Conservation (phyloP, 192 early-diverging fungal species). For the Nowakowskiella sp. region DNA sequence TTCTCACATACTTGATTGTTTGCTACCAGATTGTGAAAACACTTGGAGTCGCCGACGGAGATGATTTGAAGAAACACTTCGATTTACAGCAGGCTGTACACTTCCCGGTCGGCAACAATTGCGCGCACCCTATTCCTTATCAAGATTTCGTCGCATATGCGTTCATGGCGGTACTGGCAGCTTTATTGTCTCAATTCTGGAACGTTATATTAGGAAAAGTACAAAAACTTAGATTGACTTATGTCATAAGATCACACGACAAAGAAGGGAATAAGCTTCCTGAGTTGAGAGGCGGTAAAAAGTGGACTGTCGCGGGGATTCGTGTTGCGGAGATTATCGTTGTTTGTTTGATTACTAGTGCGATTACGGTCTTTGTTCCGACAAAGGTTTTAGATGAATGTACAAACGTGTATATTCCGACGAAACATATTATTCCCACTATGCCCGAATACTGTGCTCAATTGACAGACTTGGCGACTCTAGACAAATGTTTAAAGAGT, state of each 20-base stretch:
- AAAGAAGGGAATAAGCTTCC: too few species aligned
- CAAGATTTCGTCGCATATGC: slow-evolving; percentile 19
- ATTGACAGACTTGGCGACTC: slow-evolving; percentile 4
- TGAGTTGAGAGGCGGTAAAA: too few species aligned
- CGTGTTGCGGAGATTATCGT: slow-evolving; percentile 18
- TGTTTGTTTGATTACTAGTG: slow-evolving; percentile 19
- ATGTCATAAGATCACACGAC: slow-evolving; percentile 7
- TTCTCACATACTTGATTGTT: slow-evolving; percentile 23
- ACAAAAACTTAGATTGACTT: slow-evolving; percentile 20
- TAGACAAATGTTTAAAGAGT: too few species aligned
- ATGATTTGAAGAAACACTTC: not conserved
- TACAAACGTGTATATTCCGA: not conserved
- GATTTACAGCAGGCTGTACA: not conserved
- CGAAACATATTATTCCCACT: not conserved
- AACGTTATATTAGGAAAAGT: slow-evolving; percentile 16
- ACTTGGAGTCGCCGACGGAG: not conserved
- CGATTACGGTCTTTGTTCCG: slow-evolving; percentile 23
- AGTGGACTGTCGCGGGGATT: slow-evolving; percentile 4
- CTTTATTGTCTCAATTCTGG: slow-evolving; percentile 20
- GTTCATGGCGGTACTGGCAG: slow-evolving; percentile 15
- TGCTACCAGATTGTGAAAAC: not conserved
- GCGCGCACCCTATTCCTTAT: slow-evolving; percentile 2
- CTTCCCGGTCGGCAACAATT: slow-evolving; percentile 4
- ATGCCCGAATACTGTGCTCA: not conserved
- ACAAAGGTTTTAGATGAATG: slow-evolving; percentile 15